A percentile compares a stretch with the other conserved stretches of the same genome.
Conservation (phyloP, 2,329 filamentous ascomycete genomes). For the Epichloe hybrida region DNA sequence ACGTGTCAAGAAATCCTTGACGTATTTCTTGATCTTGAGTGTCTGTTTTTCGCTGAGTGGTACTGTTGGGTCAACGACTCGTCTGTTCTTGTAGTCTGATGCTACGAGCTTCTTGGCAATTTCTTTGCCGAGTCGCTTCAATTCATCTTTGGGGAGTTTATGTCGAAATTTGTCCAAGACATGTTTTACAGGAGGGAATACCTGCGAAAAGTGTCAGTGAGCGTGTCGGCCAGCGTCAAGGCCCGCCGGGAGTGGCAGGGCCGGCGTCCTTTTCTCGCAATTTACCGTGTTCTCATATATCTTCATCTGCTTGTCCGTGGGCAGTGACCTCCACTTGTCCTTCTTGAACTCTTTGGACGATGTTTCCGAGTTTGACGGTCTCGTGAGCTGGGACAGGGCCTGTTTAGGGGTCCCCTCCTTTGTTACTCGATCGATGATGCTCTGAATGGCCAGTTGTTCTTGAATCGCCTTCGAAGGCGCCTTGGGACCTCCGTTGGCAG, state of each 20-base stretch:
- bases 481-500: conserved; percentile 52
- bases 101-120: conserved; percentile 80
- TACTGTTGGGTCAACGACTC: conserved; percentile 68
- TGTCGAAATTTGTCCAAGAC: conserved; percentile 78
- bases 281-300: conserved; percentile 86
- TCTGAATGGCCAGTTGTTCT: conserved; percentile 63
- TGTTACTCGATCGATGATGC: conserved; percentile 74
- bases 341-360: conserved; percentile 44
- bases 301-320: conserved; percentile 82
- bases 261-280: neutral
- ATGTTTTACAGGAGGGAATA: conserved; percentile 73
- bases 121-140: conserved; percentile 50
- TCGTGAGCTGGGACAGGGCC: conserved; percentile 49
- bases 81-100: conserved; percentile 79
- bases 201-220: conserved; percentile 29
- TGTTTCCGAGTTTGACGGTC: conserved; percentile 33
- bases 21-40: conserved; percentile 70
- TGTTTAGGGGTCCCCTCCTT: conserved; percentile 44
- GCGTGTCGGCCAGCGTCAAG: neutral
- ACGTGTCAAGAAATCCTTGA: conserved; percentile 76
- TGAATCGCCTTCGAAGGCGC: conserved; percentile 48
- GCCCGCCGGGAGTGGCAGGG: no score
- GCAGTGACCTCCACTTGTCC: conserved; percentile 57
- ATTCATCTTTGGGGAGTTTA: conserved; percentile 69
- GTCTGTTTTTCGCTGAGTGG: conserved; percentile 61